Evolutionary conservation across 1,139 yeast species (phyloP), one percentile per base, ranked within the genome.

Genomic region (Arxiozyma slooffiae): DNA sequence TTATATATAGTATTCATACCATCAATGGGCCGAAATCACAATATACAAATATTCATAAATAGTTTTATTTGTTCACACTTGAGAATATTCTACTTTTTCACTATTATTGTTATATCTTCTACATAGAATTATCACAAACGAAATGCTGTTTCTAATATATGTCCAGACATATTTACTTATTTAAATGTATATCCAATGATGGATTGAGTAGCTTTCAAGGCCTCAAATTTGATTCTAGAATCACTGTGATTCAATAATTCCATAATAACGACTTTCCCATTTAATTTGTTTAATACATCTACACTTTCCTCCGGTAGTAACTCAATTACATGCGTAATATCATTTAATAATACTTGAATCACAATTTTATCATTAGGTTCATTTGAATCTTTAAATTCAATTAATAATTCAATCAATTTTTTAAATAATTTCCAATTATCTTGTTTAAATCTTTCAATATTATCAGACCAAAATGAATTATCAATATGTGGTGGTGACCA

Each of bases 401-500:
- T 70, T 52, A 80, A 65, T 37, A 79, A 56, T 20, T 63, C 64
- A 17, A 78, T 62, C 52, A 84, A 68, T 55, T 77, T 75, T 65
- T 79, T 82, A 58, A 88, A 78, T 46, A 85, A 70, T 64, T 81
- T 82, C 80, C 83, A 90, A 61, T 84, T 80, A 52, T 81, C 78
- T 48, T 83, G 87, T 68, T 84, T 86, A 73, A 94, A 92, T 60
- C 79, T 77, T 46, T 71, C 74, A 34, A 84, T 75, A 66, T 94
- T 88, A 57, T 88, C 94, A 55, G 81, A 75, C 96, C 98, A 92
- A 67, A 92, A 92, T 50, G 86, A 88, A 50, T 79, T 81, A 46
- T 88, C 85, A 60, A 81, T 80, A 70, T 92, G 98, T 23, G 96
- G 89, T 50, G 98, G 98, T 1, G 96, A 80, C 95, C 96, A 92